Conservation (phyloP, 306 rosid species). For the apple (Malus domestica) region DNA sequence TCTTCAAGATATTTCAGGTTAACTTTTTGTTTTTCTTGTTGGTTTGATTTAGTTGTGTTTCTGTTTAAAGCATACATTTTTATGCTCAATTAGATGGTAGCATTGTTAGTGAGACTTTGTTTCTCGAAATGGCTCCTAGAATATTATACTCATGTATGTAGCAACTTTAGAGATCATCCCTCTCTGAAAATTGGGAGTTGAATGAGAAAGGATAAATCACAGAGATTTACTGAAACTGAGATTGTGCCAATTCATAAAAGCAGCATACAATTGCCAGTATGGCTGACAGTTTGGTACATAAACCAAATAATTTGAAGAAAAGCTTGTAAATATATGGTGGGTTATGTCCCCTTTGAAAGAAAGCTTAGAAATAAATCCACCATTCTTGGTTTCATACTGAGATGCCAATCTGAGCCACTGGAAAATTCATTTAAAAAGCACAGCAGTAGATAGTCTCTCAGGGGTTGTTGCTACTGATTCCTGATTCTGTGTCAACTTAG, state of each 20-base stretch:
- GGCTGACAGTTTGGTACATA: neutral
- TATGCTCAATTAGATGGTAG: neutral
- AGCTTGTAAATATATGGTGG: neutral
- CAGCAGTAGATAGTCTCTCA: neutral
- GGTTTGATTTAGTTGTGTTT: neutral
- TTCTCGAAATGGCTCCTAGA: neutral
- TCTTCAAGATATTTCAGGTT: slow-evolving; percentile 98
- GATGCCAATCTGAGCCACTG: neutral
- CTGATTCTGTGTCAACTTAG: neutral
- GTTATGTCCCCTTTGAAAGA: neutral
- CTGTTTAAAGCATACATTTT: neutral
- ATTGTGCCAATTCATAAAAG: neutral
- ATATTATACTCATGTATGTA: neutral
- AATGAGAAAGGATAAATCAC: neutral
- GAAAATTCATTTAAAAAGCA: neutral
- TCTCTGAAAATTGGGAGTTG: neutral
- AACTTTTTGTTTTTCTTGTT: slow-evolving; percentile 5
- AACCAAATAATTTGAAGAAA: neutral
- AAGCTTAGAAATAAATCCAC: neutral
- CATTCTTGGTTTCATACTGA: neutral
- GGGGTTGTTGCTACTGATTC: slow-evolving; percentile 5
- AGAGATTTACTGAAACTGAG: neutral
- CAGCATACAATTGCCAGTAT: neutral
- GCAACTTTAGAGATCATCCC: neutral
- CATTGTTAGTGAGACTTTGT: neutral